These are phyloP conservation scores for Mortierella sp. DNA, from an alignment of 371 early-diverging fungal genomes.

Conservation along the genomic window DNA sequence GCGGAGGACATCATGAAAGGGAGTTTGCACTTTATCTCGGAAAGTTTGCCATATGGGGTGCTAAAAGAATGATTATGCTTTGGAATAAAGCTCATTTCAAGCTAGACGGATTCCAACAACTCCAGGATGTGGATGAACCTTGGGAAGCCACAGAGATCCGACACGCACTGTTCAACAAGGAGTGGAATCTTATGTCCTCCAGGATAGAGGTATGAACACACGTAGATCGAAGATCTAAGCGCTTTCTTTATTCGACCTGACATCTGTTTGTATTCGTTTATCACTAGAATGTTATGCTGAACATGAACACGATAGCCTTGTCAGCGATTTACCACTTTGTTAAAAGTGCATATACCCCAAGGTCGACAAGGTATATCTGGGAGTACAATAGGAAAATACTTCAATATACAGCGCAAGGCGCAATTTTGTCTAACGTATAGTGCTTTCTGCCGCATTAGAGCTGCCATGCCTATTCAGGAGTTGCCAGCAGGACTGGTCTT, in stretches of 20 bases:
- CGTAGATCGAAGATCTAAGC: background rate
- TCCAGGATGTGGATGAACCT: constrained; percentile 61
- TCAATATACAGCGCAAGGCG: too few relatives aligned
- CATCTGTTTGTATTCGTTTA: background rate
- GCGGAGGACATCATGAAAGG: background rate
- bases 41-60: background rate
- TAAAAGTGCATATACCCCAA: constrained; percentile 55
- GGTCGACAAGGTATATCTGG: constrained; percentile 24
- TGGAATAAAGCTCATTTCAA: constrained; percentile 18
- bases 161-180: constrained; percentile 50
- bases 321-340: constrained; percentile 63
- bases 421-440: too few relatives aligned
- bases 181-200: constrained; percentile 56
- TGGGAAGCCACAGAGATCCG: constrained; percentile 57
- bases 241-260: background rate
- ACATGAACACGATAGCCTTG: constrained; percentile 61
- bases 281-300: constrained; percentile 59
- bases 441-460: constrained; percentile 16
- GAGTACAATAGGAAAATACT: background rate
- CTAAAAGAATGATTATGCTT: too few relatives aligned
- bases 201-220: constrained; percentile 59
- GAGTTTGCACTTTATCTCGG: background rate
- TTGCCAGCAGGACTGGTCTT: constrained; percentile 78
- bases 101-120: constrained; percentile 58
- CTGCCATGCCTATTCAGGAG: constrained; percentile 64